Evolutionary conservation across 164 flowering plant genomes (phyloP).

Genomic region (Tinospora cordifolia): DNA sequence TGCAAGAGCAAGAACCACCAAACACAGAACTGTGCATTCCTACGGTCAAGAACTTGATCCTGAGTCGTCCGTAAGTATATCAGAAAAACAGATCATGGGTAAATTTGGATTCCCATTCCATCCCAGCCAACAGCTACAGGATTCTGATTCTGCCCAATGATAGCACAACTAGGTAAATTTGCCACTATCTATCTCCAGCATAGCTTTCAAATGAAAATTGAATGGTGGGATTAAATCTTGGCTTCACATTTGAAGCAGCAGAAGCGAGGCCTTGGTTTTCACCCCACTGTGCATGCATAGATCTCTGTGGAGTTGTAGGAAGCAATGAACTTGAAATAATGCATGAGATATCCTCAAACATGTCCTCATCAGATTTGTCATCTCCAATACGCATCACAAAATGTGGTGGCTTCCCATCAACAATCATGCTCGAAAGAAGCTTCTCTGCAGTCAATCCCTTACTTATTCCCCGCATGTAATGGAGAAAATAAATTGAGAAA

Average conservation of each 20-base stretch:
- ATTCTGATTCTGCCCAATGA: neutral
- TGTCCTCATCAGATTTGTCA: constrained; percentile 79
- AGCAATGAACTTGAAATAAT: constrained; percentile 25
- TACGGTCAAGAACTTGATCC: neutral
- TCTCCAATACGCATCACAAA: constrained; percentile 81
- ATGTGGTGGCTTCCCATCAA: constrained; percentile 45
- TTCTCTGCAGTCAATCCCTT: constrained; percentile 65
- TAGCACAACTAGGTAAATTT: neutral
- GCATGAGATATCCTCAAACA: constrained; percentile 64
- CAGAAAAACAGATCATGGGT: neutral
- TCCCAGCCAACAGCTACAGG: neutral
- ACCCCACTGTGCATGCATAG: constrained; percentile 77
- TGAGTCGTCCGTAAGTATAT: neutral
- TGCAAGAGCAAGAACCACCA: neutral
- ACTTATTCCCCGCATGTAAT: constrained; percentile 53
- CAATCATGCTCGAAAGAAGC: constrained; percentile 39
- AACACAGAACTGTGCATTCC: neutral
- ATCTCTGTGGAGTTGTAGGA: constrained; percentile 44
- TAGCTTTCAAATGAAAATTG: constrained; percentile 43
- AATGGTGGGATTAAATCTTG: constrained; percentile 19
- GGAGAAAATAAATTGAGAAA: neutral
- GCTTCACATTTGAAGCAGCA: constrained; percentile 39
- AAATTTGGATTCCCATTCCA: neutral
- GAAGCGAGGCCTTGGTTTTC: constrained; percentile 57
- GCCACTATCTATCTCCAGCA: neutral